Evolutionary conservation across 164 flowering plant genomes (phyloP), one percentile per base, ranked within the genome.

Genomic region (Annona squamosa): DNA sequence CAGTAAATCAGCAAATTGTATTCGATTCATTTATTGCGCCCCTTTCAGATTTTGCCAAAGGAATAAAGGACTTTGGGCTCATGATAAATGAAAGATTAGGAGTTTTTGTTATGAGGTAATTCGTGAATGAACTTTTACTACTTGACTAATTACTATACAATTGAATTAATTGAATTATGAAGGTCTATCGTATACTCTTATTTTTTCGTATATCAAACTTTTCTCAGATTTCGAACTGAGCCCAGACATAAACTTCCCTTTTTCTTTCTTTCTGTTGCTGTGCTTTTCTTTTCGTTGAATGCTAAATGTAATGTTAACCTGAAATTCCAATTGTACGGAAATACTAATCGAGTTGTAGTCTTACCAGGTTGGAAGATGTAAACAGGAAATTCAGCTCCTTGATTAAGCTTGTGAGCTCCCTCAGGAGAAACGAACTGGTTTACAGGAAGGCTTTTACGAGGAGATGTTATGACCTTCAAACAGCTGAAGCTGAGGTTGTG

Each of bases 401-500:
- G 48, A 66, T 68, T 73, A 79, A 83, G 61, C 76, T 45, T 42
- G 78, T 75, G 46, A 68, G 73, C 63, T 77, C 80, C 13, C 67
- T 84, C 3, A 84, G 72, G 52, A 71, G 74, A 63, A 82, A 72
- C 52, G 86, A 86, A 67, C 69, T 72, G 47, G 81, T 85, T 13
- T 89, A 90, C 77, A 83, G 74, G 72, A 81, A 81, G 65, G 98
- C 91, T 46, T 93, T 93, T 72, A 4, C 73, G 6, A 86, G 80
- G 71, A 81, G 91, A 77, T 90, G 94, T 73, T 82, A 79, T 47
- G 83, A 87, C 79, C 90, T 90, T 64, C 82, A 77, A 70, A 84
- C 81, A 73, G 96, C 98, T 62, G 96, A 93, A 83, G 67, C 67
- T n/a, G 93, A 92, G 97, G 97, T 92, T 66, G 48, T 66, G n/a